A percentile compares a stretch with the other conserved stretches of the same genome.
Evolutionary conservation across 2,329 filamentous ascomycete genomes (phyloP).

Genomic region (Colletotrichum higginsianum): DNA sequence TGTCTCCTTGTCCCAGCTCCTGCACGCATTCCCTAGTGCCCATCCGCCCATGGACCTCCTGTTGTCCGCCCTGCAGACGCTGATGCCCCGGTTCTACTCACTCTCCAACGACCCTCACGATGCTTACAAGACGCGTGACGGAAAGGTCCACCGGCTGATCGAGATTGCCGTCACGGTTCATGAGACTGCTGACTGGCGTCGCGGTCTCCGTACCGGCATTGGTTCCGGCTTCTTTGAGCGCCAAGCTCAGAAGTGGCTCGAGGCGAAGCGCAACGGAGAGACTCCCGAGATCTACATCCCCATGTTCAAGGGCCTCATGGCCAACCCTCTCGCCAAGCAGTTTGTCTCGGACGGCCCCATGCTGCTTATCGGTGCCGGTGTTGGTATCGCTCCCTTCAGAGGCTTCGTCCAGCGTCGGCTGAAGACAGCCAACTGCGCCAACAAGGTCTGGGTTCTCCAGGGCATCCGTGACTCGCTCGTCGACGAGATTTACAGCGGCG

Average conservation of each 20-base stretch:
- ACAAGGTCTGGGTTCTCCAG: conserved; percentile 98
- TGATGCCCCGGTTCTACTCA: conserved; percentile 99
- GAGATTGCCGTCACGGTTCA: conserved; percentile 98
- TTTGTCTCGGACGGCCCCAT: conserved; percentile 96
- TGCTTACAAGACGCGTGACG: conserved; percentile 76
- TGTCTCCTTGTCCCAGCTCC: conserved; percentile 86
- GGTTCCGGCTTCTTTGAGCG: conserved; percentile 95
- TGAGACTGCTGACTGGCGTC: conserved; percentile 84
- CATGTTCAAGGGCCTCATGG: conserved; percentile 99
- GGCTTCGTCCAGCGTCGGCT: conserved; percentile 96
- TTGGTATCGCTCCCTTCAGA: conserved; percentile 96
- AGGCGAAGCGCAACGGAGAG: conserved; percentile 74
- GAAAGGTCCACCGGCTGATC: conserved; percentile 83
- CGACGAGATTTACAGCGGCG: conserved; percentile 96
- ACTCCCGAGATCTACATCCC: conserved; percentile 81
- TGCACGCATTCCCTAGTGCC: conserved; percentile 92
- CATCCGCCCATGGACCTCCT: conserved; percentile 89
- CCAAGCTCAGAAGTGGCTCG: conserved; percentile 80
- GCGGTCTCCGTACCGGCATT: conserved; percentile 82
- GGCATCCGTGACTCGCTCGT: conserved; percentile 94
- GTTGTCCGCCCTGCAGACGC: conserved; percentile 83
- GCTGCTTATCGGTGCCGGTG: conserved; percentile 96
- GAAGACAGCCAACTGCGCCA: conserved; percentile 95
- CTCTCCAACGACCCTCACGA: conserved; percentile 96
- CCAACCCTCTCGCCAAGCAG: conserved; percentile 92